Conservation (phyloP, 352 stramenopile genomes). For the Globisporangium canariense region DNA sequence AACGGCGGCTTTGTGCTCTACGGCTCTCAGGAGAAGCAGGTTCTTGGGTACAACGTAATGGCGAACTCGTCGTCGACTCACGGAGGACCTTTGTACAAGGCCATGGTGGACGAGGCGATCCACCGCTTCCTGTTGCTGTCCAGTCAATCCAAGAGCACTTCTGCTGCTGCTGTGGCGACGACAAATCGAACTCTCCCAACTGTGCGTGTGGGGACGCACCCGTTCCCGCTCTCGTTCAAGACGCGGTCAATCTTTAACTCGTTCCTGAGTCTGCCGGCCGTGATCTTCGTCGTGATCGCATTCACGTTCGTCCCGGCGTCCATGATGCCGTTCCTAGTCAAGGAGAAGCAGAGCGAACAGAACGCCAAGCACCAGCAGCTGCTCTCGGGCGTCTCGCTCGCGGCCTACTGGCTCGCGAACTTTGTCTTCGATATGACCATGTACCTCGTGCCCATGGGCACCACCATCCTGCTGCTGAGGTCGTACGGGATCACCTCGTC, state of each 20-base stretch:
- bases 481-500: constrained; percentile 54
- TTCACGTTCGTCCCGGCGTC: constrained; percentile 92
- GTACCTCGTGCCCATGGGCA: constrained; percentile 82
- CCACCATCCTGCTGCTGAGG: constrained; percentile 46
- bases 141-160: not conserved
- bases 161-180: not conserved
- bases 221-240: constrained; percentile 58
- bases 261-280: constrained; percentile 66
- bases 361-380: constrained; percentile 97
- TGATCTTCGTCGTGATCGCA: constrained; percentile 88
- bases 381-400: constrained; percentile 92
- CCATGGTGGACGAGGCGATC: constrained; percentile 55
- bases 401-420: constrained; percentile 96
- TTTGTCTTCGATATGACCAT: constrained; percentile 91
- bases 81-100: constrained; percentile 49
- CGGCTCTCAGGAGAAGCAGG: constrained; percentile 26
- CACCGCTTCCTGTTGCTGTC: constrained; percentile 44
- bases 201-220: constrained; percentile 44
- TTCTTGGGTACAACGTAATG: constrained; percentile 61
- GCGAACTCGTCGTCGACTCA: constrained; percentile 54
- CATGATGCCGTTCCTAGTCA: constrained; percentile 95
- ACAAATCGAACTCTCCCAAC: constrained; percentile 8
- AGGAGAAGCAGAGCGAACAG: constrained; percentile 88
- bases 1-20: constrained; percentile 54
- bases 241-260: constrained; percentile 55